Percentiles rank a stretch among this genome's conserved stretches.
These are phyloP conservation scores for Talaromyces sp. DNA, from an alignment of 2,329 filamentous ascomycete species.

Conservation along the genomic window DNA sequence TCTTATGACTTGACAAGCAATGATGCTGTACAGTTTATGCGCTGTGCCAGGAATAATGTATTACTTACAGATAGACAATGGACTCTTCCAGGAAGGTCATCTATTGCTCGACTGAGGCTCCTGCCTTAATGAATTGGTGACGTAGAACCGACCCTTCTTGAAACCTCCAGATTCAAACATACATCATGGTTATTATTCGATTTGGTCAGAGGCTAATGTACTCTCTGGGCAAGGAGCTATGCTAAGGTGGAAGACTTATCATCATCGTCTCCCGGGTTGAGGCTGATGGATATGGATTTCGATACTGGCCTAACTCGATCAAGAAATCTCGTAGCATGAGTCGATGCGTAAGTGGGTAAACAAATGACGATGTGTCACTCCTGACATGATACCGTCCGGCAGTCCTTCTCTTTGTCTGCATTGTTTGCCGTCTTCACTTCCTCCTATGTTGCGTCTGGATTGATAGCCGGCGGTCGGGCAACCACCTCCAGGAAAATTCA, in stretches of 20 bases:
- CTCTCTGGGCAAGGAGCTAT: background rate
- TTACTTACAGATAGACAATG: background rate
- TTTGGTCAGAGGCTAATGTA: background rate
- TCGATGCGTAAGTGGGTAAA: background rate
- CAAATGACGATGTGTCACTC: background rate
- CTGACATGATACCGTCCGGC: background rate
- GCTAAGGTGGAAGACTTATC: background rate
- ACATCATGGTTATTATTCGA: background rate
- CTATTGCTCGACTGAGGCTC: no score
- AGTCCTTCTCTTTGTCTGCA: background rate
- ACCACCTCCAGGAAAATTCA: background rate
- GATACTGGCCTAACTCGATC: background rate
- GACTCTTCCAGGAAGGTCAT: background rate
- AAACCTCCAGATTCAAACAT: background rate
- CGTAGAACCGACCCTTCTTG: background rate
- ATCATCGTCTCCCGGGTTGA: background rate
- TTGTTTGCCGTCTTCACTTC: background rate
- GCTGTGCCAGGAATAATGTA: background rate
- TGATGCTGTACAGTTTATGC: background rate
- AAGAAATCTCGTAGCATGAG: background rate
- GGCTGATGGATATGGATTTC: background rate
- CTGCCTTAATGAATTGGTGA: no score
- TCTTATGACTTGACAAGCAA: background rate
- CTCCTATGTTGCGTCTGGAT: background rate
- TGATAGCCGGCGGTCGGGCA: background rate